Percentiles rank a stretch among this genome's conserved stretches.
Evolutionary conservation across 2,329 filamentous ascomycete genomes (phyloP).

Genomic region (Salinomyces thailandicus): DNA sequence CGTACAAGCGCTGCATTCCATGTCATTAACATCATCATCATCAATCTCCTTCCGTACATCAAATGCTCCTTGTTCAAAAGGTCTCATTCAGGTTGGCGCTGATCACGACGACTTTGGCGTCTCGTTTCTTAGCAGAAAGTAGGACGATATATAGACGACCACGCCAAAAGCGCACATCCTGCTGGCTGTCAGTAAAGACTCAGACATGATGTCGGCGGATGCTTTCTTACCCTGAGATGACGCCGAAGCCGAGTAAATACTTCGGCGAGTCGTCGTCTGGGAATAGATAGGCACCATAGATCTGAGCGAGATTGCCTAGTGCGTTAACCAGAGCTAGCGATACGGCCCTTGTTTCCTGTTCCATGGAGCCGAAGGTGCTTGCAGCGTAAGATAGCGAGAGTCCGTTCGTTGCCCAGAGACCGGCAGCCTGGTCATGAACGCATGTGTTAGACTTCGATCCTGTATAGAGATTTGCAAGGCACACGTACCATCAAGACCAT

Average conservation of each 20-base stretch:
- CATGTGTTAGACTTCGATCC: too few species aligned
- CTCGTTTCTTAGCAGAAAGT: slow-evolving; percentile 6
- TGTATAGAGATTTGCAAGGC: too few species aligned
- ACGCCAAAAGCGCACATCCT: slow-evolving; percentile 8
- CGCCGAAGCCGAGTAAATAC: slow-evolving; percentile 36
- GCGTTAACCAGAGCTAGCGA: slow-evolving; percentile 44
- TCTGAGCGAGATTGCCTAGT: slow-evolving; percentile 45
- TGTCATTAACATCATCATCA: neutral
- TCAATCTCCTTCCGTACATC: neutral
- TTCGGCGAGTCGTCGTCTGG: slow-evolving; percentile 40
- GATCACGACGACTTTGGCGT: neutral
- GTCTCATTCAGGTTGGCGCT: neutral
- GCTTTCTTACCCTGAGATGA: neutral
- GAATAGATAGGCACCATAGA: slow-evolving; percentile 46
- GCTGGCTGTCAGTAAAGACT: neutral
- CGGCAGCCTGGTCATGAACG: too few species aligned
- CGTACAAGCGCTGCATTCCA: neutral
- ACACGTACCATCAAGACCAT: slow-evolving; percentile 49
- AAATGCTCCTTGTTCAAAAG: neutral
- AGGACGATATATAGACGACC: slow-evolving; percentile 2
- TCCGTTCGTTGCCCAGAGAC: slow-evolving; percentile 45
- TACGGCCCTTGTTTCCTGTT: slow-evolving; percentile 40
- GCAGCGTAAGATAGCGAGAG: slow-evolving; percentile 43
- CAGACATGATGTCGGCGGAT: neutral
- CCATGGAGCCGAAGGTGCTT: slow-evolving; percentile 41